phyloP scores from a whole-genome alignment of 768 basidiomycete species.

The Xanthoconium stramineum region DNA sequence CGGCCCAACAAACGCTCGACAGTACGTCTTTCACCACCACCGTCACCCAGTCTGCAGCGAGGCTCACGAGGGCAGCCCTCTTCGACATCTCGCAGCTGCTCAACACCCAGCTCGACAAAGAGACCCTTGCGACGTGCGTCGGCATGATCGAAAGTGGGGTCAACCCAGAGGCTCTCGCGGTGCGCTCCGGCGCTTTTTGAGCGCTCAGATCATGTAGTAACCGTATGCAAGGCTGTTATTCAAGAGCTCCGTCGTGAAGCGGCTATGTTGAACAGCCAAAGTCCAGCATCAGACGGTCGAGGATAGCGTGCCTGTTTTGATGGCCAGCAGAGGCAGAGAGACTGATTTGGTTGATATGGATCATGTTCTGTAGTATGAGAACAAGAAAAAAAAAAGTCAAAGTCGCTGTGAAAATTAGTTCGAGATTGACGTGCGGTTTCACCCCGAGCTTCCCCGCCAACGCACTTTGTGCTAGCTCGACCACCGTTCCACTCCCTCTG shows the following conservation, averaged over 20 bases:
- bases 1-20: conserved; percentile 69
- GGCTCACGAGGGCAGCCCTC: conserved; percentile 50
- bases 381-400: not conserved
- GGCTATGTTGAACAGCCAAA: conserved; percentile 35
- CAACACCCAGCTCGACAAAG: conserved; percentile 85
- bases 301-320: conserved; percentile 12
- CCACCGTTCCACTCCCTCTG: not conserved
- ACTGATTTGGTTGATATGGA: conserved; percentile 21
- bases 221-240: conserved; percentile 62
- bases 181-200: conserved; percentile 32
- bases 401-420: conserved; percentile 14
- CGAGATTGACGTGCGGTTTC: not conserved
- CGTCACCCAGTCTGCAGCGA: not conserved
- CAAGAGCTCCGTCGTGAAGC: conserved; percentile 79
- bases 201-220: conserved; percentile 3
- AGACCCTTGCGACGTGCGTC: conserved; percentile 89
- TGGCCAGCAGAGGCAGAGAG: conserved; percentile 6
- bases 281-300: conserved; percentile 22
- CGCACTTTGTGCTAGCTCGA: not conserved
- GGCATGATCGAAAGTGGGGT: conserved; percentile 90
- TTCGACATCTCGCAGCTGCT: conserved; percentile 86
- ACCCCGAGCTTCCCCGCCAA: conserved; percentile 1
- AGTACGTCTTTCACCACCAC: conserved; percentile 41
- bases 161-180: conserved; percentile 89
- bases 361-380: conserved; percentile 16